Percentiles rank a stretch among this genome's conserved stretches.
These are phyloP conservation scores for Corniculantispora saksenae DNA, from an alignment of 2,329 filamentous ascomycete genomes.

Conservation along the genomic window DNA sequence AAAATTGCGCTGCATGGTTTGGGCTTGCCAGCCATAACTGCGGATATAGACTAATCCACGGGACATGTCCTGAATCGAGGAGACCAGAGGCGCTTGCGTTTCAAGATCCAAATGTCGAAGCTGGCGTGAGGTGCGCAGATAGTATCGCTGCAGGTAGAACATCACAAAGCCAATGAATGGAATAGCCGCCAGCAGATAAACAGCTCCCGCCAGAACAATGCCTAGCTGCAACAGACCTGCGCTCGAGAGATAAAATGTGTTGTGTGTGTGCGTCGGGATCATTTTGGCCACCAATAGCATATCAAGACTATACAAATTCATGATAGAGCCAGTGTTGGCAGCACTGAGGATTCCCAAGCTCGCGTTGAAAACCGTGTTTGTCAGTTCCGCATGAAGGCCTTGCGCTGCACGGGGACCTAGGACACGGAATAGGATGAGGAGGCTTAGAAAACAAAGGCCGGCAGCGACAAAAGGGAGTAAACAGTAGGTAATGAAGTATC, in stretches of 20 bases:
- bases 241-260: background rate
- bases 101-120: constrained; percentile 38
- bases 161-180: constrained; percentile 18
- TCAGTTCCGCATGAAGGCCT: background rate
- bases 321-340: background rate
- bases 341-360: background rate
- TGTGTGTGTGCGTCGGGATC: background rate
- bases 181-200: constrained; percentile 32
- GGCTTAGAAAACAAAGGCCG: background rate
- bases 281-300: background rate
- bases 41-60: constrained; percentile 49
- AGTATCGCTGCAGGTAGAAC: constrained; percentile 28
- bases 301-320: constrained; percentile 1
- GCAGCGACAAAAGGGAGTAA: background rate
- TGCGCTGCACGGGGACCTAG: background rate
- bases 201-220: constrained; percentile 26
- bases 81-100: constrained; percentile 36
- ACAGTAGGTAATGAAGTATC: background rate
- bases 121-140: constrained; percentile 38
- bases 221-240: constrained; percentile 17
- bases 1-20: constrained; percentile 44
- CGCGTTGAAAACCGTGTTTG: background rate
- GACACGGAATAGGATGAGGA: background rate
- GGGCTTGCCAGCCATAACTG: constrained; percentile 54
- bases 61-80: constrained; percentile 43